A percentile compares a stretch with the other conserved stretches of the same genome.
These are phyloP conservation scores for Russula sp. DNA, from an alignment of 768 basidiomycete species.

Conservation along the genomic window DNA sequence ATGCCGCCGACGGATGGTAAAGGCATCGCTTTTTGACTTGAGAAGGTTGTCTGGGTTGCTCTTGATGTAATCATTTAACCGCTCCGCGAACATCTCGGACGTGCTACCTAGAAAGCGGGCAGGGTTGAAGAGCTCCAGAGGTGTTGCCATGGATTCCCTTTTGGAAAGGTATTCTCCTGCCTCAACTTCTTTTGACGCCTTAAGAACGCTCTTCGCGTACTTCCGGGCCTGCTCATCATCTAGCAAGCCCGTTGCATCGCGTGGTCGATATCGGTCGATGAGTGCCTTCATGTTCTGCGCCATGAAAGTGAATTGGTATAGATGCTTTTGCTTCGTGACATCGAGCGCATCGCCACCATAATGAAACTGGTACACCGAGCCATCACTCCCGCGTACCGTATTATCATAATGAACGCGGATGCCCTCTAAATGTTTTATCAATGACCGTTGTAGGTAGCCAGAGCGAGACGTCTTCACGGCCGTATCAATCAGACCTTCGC, in stretches of 20 bases:
- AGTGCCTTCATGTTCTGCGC: conserved; percentile 80
- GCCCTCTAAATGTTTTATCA: conserved; percentile 98
- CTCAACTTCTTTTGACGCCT: conserved; percentile 50
- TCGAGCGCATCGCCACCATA: conserved; percentile 97
- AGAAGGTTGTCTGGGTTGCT: conserved; percentile 58
- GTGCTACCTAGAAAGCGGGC: conserved; percentile 79
- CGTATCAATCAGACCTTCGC: conserved; percentile 98
- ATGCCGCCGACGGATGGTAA: conserved; percentile 40
- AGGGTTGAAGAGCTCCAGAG: conserved; percentile 71
- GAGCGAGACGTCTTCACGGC: conserved; percentile 99
- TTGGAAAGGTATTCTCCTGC: conserved; percentile 41
- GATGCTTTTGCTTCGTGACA: conserved; percentile 94
- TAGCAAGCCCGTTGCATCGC: conserved; percentile 48
- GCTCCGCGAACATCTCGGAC: conserved; percentile 84
- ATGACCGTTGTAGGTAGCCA: conserved; percentile 94
- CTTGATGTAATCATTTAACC: conserved; percentile 72
- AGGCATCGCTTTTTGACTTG: conserved; percentile 38
- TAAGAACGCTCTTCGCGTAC: conserved; percentile 89
- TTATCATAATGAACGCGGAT: conserved; percentile 96
- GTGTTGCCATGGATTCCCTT: conserved; percentile 62
- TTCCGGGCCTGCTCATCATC: conserved; percentile 60
- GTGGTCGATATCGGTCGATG: conserved; percentile 63
- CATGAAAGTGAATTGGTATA: conserved; percentile 90
- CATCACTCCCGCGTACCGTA: conserved; percentile 93
- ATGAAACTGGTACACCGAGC: conserved; percentile 89